Evolutionary conservation across 495 filamentous ascomycete species (phyloP), one percentile per base, ranked within the genome.

Genomic region (Penicillium coprophilum): DNA sequence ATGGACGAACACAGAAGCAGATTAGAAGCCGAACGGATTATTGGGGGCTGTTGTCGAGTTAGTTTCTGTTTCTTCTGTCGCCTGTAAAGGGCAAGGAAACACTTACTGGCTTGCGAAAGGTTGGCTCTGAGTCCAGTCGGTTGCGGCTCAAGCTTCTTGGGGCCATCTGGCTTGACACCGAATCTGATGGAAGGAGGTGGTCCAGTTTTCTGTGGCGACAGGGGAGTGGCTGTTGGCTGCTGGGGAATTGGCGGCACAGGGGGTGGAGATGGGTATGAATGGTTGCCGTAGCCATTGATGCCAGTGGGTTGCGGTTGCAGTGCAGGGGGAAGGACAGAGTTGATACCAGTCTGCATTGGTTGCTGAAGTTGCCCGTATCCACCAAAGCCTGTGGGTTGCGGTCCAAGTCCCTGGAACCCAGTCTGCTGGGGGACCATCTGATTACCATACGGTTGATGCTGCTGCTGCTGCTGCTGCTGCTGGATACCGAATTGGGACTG

Each of bases 161-260:
- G 71, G 10, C 75, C 76, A 34, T 83, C 85, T 19, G 73, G 73
- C 59, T 80, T 76, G 44, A 96, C 87, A 21, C 94, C 94, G 64
- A 98, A 98, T 58, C 91, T 79, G 19, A 98, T 83, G 17, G 91
- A 85, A 30, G 94, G 94, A 31, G 94, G 75, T n/a, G 94, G 95
- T 0, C 94, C 94, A 3, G 94, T 98, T 78, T 92, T 87, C 71
- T 98, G 94, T 31, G 94, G 86, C 46, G 85, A 71, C 54, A 98
- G 75, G 30, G 87, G 86, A 8, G 77, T 68, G 38, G 76, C 66
- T 3, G 74, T 85, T 6, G 76, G 77, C 50, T 79, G 77, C 55
- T 84, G 73, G 17, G 75, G 77, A 51, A 78, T 76, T 38, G 75
- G 72, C 3, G 74, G 75, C 46, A 77, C 50, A 4, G 74, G 71